These are phyloP conservation scores for Selaginella moellendorffii DNA, from an alignment of 75 land plant genomes.

Conservation along the genomic window DNA sequence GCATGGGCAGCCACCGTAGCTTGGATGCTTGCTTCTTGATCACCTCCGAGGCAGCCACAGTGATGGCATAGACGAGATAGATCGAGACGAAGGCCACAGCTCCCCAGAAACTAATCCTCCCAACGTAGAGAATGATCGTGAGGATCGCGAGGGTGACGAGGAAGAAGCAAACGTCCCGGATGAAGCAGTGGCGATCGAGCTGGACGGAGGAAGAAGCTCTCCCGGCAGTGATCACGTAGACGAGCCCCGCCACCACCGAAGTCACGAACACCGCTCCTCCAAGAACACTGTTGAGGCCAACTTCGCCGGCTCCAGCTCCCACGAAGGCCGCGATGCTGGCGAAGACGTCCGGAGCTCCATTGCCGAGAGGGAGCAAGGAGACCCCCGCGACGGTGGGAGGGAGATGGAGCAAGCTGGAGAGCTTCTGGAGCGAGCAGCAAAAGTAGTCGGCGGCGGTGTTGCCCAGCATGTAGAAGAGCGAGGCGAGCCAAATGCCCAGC, in stretches of 20 bases:
- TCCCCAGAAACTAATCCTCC: slow-evolving; percentile 39
- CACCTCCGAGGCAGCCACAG: slow-evolving; percentile 39
- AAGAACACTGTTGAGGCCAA: slow-evolving; percentile 74
- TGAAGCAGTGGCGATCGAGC: slow-evolving; percentile 40
- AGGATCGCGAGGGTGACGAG: slow-evolving; percentile 35
- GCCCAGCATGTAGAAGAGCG: slow-evolving; percentile 69
- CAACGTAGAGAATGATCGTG: slow-evolving; percentile 34
- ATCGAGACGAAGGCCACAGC: slow-evolving; percentile 46
- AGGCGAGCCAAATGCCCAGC: slow-evolving; percentile 44
- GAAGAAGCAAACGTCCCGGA: slow-evolving; percentile 61
- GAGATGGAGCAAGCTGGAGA: slow-evolving; percentile 44
- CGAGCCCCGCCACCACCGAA: slow-evolving; percentile 58
- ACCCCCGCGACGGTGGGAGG: slow-evolving; percentile 91
- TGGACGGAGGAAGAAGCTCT: slow-evolving; percentile 20
- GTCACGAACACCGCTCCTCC: slow-evolving; percentile 78
- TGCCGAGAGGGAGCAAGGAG: slow-evolving; percentile 65
- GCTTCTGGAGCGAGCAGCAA: slow-evolving; percentile 68
- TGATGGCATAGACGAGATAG: slow-evolving; percentile 56
- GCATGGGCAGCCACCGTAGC: slow-evolving; percentile 31
- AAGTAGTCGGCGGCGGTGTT: too few species aligned
- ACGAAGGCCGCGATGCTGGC: slow-evolving; percentile 83
- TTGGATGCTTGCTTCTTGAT: slow-evolving; percentile 35
- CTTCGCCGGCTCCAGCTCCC: slow-evolving; percentile 56
- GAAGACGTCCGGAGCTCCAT: slow-evolving; percentile 93
- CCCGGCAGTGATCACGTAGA: slow-evolving; percentile 40